phyloP scores from a whole-genome alignment of 331 rosid genomes.

The Acacia pycnantha region DNA sequence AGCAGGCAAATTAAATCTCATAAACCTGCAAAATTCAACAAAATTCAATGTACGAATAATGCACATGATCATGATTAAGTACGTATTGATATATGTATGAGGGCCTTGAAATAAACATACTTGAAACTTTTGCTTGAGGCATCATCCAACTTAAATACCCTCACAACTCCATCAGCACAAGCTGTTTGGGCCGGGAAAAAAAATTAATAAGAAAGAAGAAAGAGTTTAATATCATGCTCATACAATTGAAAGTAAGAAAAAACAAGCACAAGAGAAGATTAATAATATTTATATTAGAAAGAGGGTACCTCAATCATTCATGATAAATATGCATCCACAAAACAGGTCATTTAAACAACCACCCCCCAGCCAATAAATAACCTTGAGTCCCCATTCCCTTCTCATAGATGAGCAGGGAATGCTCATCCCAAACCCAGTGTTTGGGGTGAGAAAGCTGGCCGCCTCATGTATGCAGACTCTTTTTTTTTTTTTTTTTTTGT shows the following conservation, averaged over 20 bases:
- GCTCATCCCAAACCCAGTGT: no score
- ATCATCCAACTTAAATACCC: slow-evolving; percentile 93
- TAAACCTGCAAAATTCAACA: slow-evolving; percentile 60
- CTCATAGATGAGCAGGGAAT: no score
- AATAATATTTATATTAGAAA: slow-evolving; percentile 5
- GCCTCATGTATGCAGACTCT: no score
- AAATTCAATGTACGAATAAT: slow-evolving; percentile 18
- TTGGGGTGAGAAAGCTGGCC: no score
- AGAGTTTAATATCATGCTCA: slow-evolving; percentile 2
- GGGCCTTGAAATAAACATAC: slow-evolving; percentile 55
- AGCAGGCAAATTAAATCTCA: slow-evolving; percentile 81
- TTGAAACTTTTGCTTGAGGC: slow-evolving; percentile 95
- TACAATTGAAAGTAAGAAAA: slow-evolving; percentile 21
- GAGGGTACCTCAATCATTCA: slow-evolving; percentile 18
- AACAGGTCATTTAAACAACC: neutral
- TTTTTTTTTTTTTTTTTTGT: no score
- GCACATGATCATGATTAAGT: slow-evolving; percentile 18
- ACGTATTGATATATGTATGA: neutral
- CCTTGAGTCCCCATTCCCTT: neutral
- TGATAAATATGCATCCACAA: slow-evolving; percentile 9
- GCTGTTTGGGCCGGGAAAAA: slow-evolving; percentile 51
- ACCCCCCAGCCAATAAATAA: neutral
- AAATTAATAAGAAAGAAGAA: slow-evolving; percentile 20
- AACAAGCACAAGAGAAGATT: neutral
- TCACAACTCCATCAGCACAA: slow-evolving; percentile 92